Evolutionary conservation across 345 rosid genomes (phyloP), one percentile per base, ranked within the genome.

Genomic region (Sisymbrium altissimum): DNA sequence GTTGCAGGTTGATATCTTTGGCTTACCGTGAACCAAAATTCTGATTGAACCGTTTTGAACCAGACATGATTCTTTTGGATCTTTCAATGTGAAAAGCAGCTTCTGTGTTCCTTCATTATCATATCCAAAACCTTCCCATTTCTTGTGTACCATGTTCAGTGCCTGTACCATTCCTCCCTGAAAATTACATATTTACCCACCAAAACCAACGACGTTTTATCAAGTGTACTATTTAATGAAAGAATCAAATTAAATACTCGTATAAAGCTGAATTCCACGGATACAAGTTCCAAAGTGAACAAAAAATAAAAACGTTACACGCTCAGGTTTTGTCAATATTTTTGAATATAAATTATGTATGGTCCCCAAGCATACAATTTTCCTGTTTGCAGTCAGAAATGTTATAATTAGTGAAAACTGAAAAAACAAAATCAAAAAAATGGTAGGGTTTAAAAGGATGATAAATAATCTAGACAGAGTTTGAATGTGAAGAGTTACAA

Each of bases 111-210:
- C 95, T 82, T 86, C 84, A 1, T 87, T 86, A 19, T 84, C 88
- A 15, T 33, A 85, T 21, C 73, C 71, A 79, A 86, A 91, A 30
- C 91, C 89, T 67, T 84, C 89, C 97, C 97, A 90, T 71, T 79
- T 87, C 82, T 72, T 87, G 48, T 87, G 73, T 17, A 89, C 70
- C 74, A 89, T 74, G 80, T 89, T 81, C 58, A 91, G 63, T 45
- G 94, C 98, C 73, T 91, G 80, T 40, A 91, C 81, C 49, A 86
- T 67, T 43, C 97, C 97, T 79, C 84, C 86, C 86, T 85, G 80
- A 3, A n/a, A 40, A 52, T 52, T 8, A 50, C n/a, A 43, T 52
- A 52, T 19, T 30, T 9, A 9, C 19, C 43, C 11, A 32, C 32
- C 12, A 48, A 64, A 15, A 46, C 40, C 43, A 48, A 30, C 44